Evolutionary conservation across 2,329 filamentous ascomycete genomes (phyloP), one percentile per base, ranked within the genome.

Genomic region (Aspergillus quadrilineatus): DNA sequence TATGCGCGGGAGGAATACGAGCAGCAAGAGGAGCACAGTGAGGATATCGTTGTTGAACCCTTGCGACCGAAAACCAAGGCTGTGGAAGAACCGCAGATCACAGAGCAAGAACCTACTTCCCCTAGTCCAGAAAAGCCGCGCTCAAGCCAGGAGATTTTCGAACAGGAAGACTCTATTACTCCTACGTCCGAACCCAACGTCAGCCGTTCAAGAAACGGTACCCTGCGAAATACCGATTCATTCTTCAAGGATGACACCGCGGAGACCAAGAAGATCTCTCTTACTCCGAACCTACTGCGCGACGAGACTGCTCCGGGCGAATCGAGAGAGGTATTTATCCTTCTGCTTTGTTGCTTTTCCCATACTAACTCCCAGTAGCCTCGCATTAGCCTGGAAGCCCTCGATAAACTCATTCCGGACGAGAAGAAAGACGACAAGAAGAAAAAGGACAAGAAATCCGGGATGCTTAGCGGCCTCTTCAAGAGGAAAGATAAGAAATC

Each of bases 211-310:
- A 85, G 88, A 61, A 95, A 96, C 65, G 92, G 92, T 42, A 93
- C 89, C 22, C 83, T 96, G 44, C 85, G 93, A 61, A 95, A 95
- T 70, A 93, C 91, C 4, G 93, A 97, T 74, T 96, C 93, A 1
- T 97, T 97, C 80, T 97, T 97, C 80, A 96, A 92, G 73, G 94
- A 97, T 68, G 93, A 99, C 68, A 91, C 85, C 32, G 89, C 91
- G 37, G 94, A 97, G 74, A 97, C 94, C 2, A 92, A 95, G 74
- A 97, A 97, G 78, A 97, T 99, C 64, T 96, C 92, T 0, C 83
- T 99, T 44, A 99, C 94, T 3, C 94, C 94, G 1, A 96, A 96
- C 65, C 77, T 99, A 52, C 79, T 97, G 41, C 87, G 93, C 42
- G 93, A 97, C 63, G 92, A 97, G 62, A 78, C 79, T 9, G 73